Percentiles rank a stretch among this genome's conserved stretches.
Conservation (phyloP, 345 rosid genomes). For the Arabidopsis suecica region DNA sequence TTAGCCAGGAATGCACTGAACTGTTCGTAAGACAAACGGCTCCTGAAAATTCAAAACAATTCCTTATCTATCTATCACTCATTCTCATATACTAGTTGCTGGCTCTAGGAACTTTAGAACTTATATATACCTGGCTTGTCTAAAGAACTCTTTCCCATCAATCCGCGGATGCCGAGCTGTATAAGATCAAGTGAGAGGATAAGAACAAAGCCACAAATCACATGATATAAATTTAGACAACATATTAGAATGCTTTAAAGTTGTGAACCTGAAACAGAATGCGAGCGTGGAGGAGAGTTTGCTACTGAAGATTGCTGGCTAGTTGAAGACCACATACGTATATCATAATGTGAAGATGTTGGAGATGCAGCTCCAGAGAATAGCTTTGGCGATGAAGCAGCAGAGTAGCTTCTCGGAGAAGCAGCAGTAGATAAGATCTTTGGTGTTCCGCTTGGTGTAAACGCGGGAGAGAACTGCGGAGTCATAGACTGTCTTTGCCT, state of each 20-base stretch:
- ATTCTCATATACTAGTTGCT: neutral
- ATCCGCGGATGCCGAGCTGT: constrained; percentile 66
- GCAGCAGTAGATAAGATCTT: constrained; percentile 63
- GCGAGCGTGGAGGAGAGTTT: constrained; percentile 87
- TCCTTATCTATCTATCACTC: neutral
- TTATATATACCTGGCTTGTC: constrained; percentile 79
- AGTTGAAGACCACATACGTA: constrained; percentile 74
- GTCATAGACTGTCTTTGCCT: constrained; percentile 67
- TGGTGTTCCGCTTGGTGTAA: constrained; percentile 74
- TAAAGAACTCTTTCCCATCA: constrained; percentile 98
- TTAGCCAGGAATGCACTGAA: constrained; percentile 93
- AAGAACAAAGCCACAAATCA: neutral
- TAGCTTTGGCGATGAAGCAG: constrained; percentile 68
- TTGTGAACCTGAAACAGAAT: constrained; percentile 68
- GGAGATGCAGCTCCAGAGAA: constrained; percentile 78
- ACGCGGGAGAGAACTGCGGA: constrained; percentile 61
- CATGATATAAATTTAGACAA: neutral
- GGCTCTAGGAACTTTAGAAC: neutral
- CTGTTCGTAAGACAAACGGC: constrained; percentile 87
- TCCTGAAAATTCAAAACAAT: constrained; percentile 51
- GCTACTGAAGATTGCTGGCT: constrained; percentile 94
- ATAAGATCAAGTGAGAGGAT: neutral
- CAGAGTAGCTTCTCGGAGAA: constrained; percentile 78
- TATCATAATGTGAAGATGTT: constrained; percentile 59
- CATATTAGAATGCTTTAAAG: neutral